Percentiles rank a stretch among this genome's conserved stretches.
Conservation (phyloP, 139 green algal species). For the Chlorella sp. region DNA sequence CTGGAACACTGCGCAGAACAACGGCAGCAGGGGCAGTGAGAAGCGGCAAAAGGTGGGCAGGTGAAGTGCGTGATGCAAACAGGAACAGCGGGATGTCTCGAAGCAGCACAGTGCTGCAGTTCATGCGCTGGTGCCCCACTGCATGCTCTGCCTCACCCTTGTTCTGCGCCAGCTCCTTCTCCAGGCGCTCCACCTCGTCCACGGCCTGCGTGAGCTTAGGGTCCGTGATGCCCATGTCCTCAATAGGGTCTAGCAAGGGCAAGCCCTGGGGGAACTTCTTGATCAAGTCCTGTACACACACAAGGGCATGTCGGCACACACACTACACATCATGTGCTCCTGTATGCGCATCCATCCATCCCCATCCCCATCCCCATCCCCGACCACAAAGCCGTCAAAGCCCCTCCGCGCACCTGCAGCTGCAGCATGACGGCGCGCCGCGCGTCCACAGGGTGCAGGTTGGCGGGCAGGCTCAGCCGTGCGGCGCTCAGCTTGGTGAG, state of each 20-base stretch:
- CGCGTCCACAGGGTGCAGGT: conserved; percentile 60
- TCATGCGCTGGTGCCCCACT: neutral
- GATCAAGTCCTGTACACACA: conserved; percentile 41
- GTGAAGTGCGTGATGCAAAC: too few species aligned
- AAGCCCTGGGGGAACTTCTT: conserved; percentile 28
- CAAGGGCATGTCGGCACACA: too few species aligned
- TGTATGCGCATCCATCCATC: too few species aligned
- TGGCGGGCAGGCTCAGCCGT: conserved; percentile 68
- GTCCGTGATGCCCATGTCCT: conserved; percentile 80
- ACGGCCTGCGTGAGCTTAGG: conserved; percentile 37
- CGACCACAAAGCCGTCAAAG: too few species aligned
- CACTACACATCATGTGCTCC: too few species aligned
- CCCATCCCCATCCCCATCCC: too few species aligned
- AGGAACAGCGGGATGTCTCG: too few species aligned
- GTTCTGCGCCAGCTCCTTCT: conserved; percentile 34
- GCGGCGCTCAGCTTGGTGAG: conserved; percentile 59
- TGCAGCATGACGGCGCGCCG: conserved; percentile 47
- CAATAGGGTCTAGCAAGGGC: conserved; percentile 71
- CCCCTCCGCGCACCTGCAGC: conserved; percentile 13
- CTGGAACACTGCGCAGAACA: conserved; percentile 32
- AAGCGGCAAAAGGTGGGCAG: too few species aligned
- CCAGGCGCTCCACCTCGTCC: conserved; percentile 22
- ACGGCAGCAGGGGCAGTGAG: too few species aligned
- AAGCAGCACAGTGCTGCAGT: too few species aligned
- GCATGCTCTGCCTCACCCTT: conserved; percentile 12